Percentiles rank a stretch among this genome's conserved stretches.
Conservation (phyloP, 164 flowering plant genomes). For the Annona cherimola region DNA sequence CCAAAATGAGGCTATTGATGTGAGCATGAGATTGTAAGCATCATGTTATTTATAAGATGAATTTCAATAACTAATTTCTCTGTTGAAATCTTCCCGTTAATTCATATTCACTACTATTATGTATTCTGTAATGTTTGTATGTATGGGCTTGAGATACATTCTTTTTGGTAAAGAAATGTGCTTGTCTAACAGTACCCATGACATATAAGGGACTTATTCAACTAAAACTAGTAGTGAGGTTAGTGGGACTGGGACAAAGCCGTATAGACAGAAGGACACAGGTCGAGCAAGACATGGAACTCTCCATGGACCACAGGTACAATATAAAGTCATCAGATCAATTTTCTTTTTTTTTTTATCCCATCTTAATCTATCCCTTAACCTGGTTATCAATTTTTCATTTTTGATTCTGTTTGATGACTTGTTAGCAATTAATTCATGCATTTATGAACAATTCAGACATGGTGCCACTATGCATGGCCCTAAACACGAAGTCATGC, state of each 20-base stretch:
- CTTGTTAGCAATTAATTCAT: neutral
- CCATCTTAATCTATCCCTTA: neutral
- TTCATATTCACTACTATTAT: no score
- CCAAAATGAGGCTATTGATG: no score
- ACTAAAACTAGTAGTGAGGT: conserved; percentile 96
- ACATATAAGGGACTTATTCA: conserved; percentile 81
- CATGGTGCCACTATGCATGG: conserved; percentile 90
- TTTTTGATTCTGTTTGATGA: neutral
- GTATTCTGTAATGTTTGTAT: neutral
- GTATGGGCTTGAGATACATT: neutral
- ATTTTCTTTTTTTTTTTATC: neutral
- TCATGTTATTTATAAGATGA: no score
- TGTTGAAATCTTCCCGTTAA: no score
- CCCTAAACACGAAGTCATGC: conserved; percentile 97
- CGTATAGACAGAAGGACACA: conserved; percentile 80
- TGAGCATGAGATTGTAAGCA: no score
- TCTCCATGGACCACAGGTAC: conserved; percentile 89
- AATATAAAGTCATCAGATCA: neutral
- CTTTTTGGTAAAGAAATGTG: neutral
- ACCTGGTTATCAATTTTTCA: neutral
- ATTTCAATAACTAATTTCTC: no score
- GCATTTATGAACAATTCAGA: conserved; percentile 54
- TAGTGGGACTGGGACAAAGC: conserved; percentile 91
- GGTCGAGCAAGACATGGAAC: conserved; percentile 94
- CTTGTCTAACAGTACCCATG: neutral